Conservation (phyloP, 176 grass and related monocot genomes). For the Cymbopogon citratus region DNA sequence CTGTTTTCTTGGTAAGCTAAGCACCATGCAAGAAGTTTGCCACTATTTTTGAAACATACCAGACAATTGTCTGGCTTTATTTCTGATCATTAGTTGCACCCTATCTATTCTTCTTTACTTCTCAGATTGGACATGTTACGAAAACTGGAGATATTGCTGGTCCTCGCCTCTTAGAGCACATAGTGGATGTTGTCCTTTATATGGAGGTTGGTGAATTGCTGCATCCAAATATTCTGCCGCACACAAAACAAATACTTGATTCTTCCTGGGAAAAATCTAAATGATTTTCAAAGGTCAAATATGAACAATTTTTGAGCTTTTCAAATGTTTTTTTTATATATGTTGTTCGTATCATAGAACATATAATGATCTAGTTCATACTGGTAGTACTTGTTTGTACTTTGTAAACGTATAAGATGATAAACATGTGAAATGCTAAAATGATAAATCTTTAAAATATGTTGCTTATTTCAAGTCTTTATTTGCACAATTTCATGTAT, state of each 20-base stretch:
- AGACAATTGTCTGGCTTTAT: not conserved
- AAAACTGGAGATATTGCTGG: conserved; percentile 92
- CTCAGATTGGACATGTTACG: conserved; percentile 91
- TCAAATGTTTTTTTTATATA: not conserved
- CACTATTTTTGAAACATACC: not conserved
- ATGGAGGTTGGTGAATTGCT: conserved; percentile 75
- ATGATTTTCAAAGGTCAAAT: not conserved
- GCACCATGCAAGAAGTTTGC: not conserved
- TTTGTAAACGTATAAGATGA: conserved; percentile 6
- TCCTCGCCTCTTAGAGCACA: conserved; percentile 91
- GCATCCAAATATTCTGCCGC: not conserved
- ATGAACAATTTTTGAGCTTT: not conserved
- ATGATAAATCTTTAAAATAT: not conserved
- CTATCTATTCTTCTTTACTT: conserved; percentile 20
- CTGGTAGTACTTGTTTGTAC: not conserved
- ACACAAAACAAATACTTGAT: conserved; percentile 1
- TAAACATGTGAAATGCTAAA: conserved; percentile 4
- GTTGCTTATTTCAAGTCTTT: conserved; percentile 11
- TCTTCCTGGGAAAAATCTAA: not conserved
- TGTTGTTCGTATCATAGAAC: not conserved
- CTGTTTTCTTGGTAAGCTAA: conserved; percentile 81
- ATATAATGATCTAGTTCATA: not conserved
- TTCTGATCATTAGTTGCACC: conserved; percentile 5
- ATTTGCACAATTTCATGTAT: not conserved
- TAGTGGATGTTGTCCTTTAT: conserved; percentile 96